phyloP scores from a whole-genome alignment of 345 rosid genomes.

The Laguncularia racemosa region DNA sequence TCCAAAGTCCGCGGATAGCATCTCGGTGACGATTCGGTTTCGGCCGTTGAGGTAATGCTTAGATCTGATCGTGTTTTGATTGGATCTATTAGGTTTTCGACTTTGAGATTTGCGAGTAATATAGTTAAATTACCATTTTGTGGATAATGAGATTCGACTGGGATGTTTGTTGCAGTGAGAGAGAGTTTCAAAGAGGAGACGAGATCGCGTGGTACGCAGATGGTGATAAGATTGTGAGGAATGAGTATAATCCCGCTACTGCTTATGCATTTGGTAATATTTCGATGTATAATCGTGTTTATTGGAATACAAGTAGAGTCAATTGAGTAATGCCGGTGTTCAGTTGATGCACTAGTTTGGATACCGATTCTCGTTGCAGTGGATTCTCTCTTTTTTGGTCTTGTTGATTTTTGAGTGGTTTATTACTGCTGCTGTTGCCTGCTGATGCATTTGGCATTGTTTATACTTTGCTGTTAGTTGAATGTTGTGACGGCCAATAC shows the following conservation, averaged over 20 bases:
- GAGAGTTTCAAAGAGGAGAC: slow-evolving; percentile 92
- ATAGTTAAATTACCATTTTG: slow-evolving; percentile 6
- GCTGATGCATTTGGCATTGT: slow-evolving; percentile 78
- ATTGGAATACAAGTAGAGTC: too few species aligned
- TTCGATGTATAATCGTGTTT: too few species aligned
- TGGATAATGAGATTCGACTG: background rate
- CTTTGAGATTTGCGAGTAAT: too few species aligned
- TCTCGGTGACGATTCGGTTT: slow-evolving; percentile 95
- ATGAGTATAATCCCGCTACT: slow-evolving; percentile 79
- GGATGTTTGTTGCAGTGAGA: slow-evolving; percentile 48
- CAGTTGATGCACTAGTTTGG: background rate
- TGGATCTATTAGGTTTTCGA: slow-evolving; percentile 37
- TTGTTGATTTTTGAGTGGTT: too few species aligned
- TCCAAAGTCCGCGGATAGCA: slow-evolving; percentile 71
- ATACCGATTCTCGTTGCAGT: too few species aligned
- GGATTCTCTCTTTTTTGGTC: too few species aligned
- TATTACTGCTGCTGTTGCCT: slow-evolving; percentile 7
- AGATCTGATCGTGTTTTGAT: slow-evolving; percentile 40
- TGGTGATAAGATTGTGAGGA: slow-evolving; percentile 85
- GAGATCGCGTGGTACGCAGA: slow-evolving; percentile 97
- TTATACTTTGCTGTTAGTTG: background rate
- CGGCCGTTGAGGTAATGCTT: slow-evolving; percentile 79
- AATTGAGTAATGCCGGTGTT: background rate
- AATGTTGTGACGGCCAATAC: too few species aligned
- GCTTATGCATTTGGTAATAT: slow-evolving; percentile 83